These are phyloP conservation scores for Cinchona pubescens DNA, from an alignment of 257 asterid species.

Conservation along the genomic window DNA sequence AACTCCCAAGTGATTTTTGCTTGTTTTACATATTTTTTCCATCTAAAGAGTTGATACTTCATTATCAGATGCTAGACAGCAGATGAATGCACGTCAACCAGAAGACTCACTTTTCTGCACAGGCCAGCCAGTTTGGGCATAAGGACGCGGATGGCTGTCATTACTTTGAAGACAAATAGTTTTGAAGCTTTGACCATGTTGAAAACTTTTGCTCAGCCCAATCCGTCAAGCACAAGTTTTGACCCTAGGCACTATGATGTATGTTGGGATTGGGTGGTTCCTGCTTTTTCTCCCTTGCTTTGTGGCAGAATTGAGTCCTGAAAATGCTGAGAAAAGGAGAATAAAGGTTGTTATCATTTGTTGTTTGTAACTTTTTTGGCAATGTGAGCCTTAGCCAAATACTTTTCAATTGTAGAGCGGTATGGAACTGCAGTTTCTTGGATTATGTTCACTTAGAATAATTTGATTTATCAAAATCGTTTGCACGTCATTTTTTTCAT, in stretches of 20 bases:
- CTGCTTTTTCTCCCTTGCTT: not conserved
- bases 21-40: too few species aligned
- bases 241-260: not conserved
- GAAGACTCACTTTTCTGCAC: not conserved
- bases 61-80: slow-evolving; percentile 11
- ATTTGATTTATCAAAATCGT: not conserved
- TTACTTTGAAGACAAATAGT: not conserved
- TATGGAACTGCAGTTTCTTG: not conserved
- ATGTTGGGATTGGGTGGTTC: not conserved
- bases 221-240: not conserved
- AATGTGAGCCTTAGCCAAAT: not conserved
- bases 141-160: not conserved
- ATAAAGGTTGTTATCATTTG: not conserved
- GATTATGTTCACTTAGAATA: not conserved
- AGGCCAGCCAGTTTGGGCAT: not conserved
- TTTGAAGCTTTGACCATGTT: not conserved
- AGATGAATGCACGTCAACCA: not conserved
- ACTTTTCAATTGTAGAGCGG: not conserved
- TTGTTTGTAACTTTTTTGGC: not conserved
- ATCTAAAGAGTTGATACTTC: not conserved
- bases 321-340: slow-evolving; percentile 1
- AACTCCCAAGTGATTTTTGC: not conserved
- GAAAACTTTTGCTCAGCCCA: not conserved
- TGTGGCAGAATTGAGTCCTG: not conserved
- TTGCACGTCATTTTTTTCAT: too few species aligned